Evolutionary conservation across 2,329 filamentous ascomycete species (phyloP), one percentile per base, ranked within the genome.

Genomic region (Claviceps spartinae): DNA sequence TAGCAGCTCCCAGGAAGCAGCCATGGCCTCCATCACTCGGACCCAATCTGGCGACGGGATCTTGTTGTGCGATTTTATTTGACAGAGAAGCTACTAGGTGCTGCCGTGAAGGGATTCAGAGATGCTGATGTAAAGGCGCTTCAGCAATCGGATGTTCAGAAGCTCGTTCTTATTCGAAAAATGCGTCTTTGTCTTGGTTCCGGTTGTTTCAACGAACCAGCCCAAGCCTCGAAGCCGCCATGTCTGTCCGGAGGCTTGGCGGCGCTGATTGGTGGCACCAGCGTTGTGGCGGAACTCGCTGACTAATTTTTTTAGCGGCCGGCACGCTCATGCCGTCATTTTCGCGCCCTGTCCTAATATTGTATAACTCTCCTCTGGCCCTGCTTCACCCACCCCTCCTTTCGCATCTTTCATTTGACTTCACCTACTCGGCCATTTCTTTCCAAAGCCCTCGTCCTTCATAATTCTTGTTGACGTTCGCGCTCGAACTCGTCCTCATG

Each of bases 1-100:
- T 48, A 94, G 73, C 47, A 90, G 72, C 45, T 78, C 75, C 73
- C 83, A 89, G 47, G 67, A 66, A 22, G 72, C 42, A 14, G 42
- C 20, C 42, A 43, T 43, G 24, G 20, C 42, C 11, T 22, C 63
- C 72, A 74, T 73, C 60, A 43, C 4, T 38, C n/a, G 41, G 18
- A 22, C 41, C 20, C 16, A 11, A 4, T 20, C 49, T 36, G 7
- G 43, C 26, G 13, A 47, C 13, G 13, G 38, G 6, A 24, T 30
- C 14, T 26, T n/a, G 43, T 45, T 38, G 2, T 22, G 34, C 46
- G 24, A 14, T 6, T 24, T 37, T 16, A 9, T 26, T 22, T 38
- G 46, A 11, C 7, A 47, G 34, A n/a, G 7, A 7, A 37, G 14
- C 13, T 20, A 24, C 26, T 18, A 36, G 6, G 20, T 34, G 30